Conservation (phyloP, 805 yeast genomes). For the Ogataea sp. region DNA sequence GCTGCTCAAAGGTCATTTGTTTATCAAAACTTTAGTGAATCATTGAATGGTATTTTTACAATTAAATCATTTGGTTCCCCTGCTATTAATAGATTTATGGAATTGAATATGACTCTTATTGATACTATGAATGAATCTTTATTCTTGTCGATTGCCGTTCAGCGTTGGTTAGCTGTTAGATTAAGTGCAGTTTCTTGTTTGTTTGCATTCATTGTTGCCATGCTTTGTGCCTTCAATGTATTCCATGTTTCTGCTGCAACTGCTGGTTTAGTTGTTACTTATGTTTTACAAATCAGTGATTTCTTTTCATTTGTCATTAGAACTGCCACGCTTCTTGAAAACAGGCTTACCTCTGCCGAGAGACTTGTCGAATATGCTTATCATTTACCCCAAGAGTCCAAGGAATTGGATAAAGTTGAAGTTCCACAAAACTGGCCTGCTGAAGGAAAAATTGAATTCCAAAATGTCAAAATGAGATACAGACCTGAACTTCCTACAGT, state of each 20-base stretch:
- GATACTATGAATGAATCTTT: conserved; percentile 63
- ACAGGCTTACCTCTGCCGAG: conserved; percentile 78
- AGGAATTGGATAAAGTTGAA: conserved; percentile 27
- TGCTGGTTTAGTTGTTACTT: conserved; percentile 54
- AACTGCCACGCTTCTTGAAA: conserved; percentile 63
- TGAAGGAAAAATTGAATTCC: conserved; percentile 37
- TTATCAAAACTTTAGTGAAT: conserved; percentile 64
- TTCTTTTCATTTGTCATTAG: conserved; percentile 43
- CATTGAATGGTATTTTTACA: conserved; percentile 56
- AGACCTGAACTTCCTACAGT: conserved; percentile 57
- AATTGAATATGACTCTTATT: conserved; percentile 37
- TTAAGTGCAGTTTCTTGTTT: conserved; percentile 39
- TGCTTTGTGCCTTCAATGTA: conserved; percentile 52
- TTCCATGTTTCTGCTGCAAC: conserved; percentile 51
- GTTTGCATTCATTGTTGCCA: conserved; percentile 39
- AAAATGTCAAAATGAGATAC: conserved; percentile 43
- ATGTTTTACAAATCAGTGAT: conserved; percentile 52
- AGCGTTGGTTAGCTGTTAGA: conserved; percentile 56
- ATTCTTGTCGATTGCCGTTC: conserved; percentile 45
- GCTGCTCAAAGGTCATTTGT: conserved; percentile 65
- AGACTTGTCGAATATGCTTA: conserved; percentile 59
- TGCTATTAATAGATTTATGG: conserved; percentile 31
- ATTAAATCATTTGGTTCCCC: conserved; percentile 50
- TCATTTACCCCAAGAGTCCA: conserved; percentile 58
- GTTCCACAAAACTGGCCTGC: conserved; percentile 45